Evolutionary conservation across 1,284 basidiomycete species (phyloP).

Genomic region (Ceratobasidium sp.): DNA sequence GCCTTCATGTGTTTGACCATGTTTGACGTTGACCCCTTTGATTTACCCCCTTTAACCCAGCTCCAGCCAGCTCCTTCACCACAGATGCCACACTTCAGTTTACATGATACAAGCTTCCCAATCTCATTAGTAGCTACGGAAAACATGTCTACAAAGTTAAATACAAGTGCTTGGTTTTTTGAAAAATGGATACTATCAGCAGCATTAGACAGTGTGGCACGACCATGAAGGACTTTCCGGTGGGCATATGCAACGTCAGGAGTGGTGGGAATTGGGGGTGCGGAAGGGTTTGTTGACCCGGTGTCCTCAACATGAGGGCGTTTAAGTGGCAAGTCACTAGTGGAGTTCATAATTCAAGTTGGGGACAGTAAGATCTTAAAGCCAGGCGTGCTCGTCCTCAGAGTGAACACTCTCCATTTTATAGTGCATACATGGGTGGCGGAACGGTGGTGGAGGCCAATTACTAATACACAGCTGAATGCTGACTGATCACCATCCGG

Average conservation of each 20-base stretch:
- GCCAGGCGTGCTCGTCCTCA: too few relatives aligned
- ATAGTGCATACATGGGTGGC: background rate
- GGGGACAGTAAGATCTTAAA: too few relatives aligned
- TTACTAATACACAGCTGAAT: background rate
- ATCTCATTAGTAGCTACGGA: background rate
- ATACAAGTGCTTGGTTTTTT: constrained; percentile 13
- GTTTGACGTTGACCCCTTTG: constrained; percentile 16
- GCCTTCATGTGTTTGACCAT: background rate
- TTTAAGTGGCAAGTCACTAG: background rate
- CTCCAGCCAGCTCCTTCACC: background rate
- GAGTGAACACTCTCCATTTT: background rate
- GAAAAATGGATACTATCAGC: constrained; percentile 19
- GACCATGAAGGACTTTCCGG: background rate
- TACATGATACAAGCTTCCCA: constrained; percentile 6
- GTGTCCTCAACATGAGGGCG: background rate
- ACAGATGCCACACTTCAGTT: constrained; percentile 16
- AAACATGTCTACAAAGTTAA: background rate
- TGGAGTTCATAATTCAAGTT: too few relatives aligned
- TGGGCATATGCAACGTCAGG: background rate
- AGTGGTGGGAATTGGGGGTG: background rate
- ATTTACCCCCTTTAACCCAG: background rate
- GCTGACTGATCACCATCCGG: constrained; percentile 7
- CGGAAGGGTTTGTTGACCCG: too few relatives aligned
- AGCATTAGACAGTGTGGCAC: constrained; percentile 8
- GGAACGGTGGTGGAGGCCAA: background rate